Conservation (phyloP, 495 filamentous ascomycete species). For the Penicillium ochrochloron region DNA sequence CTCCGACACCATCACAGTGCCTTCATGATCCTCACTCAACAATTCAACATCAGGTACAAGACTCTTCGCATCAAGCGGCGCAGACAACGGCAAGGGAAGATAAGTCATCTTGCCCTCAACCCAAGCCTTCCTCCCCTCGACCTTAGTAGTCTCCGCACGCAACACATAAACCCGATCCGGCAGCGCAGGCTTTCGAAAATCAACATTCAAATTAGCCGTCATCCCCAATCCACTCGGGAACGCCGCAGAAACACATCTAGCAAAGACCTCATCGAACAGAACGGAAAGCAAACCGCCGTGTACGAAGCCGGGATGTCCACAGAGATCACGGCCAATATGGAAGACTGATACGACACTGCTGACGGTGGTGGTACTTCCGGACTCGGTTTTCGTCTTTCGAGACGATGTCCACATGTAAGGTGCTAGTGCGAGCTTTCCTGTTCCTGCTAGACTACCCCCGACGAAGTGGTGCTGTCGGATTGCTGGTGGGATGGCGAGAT, state of each 20-base stretch:
- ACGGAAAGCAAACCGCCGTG: slow-evolving; percentile 47
- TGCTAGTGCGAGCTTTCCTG: slow-evolving; percentile 73
- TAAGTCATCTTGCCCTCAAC: slow-evolving; percentile 43
- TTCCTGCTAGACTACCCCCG: slow-evolving; percentile 62
- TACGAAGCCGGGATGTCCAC: slow-evolving; percentile 47
- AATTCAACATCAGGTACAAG: slow-evolving; percentile 21
- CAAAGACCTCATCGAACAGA: slow-evolving; percentile 49
- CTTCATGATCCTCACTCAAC: slow-evolving; percentile 50
- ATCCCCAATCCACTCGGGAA: slow-evolving; percentile 54
- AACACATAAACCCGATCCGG: slow-evolving; percentile 68
- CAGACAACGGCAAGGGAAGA: slow-evolving; percentile 29
- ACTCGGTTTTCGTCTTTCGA: slow-evolving; percentile 8
- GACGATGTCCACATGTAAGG: slow-evolving; percentile 68
- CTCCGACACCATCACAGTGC: slow-evolving; percentile 68
- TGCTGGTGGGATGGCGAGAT: slow-evolving; percentile 38
- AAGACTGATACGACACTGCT: slow-evolving; percentile 41
- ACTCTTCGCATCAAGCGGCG: slow-evolving; percentile 4
- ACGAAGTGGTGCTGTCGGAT: slow-evolving; percentile 43
- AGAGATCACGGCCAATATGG: slow-evolving; percentile 43
- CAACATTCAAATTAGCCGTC: slow-evolving; percentile 66
- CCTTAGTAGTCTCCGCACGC: slow-evolving; percentile 49
- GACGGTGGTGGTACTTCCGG: slow-evolving; percentile 25
- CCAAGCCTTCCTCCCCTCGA: slow-evolving; percentile 50
- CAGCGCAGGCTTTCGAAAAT: slow-evolving; percentile 64
- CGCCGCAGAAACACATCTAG: slow-evolving; percentile 44